Percentiles rank a stretch among this genome's conserved stretches.
These are phyloP conservation scores for Arctostaphylos glauca DNA, from an alignment of 148 eudicot genomes.

Conservation along the genomic window DNA sequence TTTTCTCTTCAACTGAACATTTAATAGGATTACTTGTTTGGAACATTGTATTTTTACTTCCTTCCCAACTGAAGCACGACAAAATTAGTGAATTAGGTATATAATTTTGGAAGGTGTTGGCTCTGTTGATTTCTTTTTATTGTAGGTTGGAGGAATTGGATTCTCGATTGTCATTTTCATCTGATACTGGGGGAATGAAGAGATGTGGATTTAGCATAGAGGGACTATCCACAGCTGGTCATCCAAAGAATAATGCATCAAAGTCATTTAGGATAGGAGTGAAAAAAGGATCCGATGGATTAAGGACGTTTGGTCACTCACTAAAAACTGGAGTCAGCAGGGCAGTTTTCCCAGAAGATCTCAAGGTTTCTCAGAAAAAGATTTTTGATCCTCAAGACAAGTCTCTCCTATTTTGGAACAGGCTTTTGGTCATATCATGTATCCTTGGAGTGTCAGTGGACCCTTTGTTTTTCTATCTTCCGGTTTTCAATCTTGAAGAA, in stretches of 20 bases:
- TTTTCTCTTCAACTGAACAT: not conserved
- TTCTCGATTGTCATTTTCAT: slow-evolving; percentile 29
- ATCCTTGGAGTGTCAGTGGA: slow-evolving; percentile 50
- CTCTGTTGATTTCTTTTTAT: not conserved
- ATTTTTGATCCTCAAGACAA: slow-evolving; percentile 74
- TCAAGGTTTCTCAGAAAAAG: slow-evolving; percentile 44
- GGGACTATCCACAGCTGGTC: slow-evolving; percentile 24
- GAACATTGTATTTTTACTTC: not conserved
- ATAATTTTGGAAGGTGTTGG: not conserved
- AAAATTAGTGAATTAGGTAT: slow-evolving; percentile 13
- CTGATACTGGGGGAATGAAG: slow-evolving; percentile 40
- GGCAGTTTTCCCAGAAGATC: slow-evolving; percentile 65
- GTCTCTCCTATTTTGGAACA: slow-evolving; percentile 54
- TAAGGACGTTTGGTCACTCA: slow-evolving; percentile 45
- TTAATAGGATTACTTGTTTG: not conserved
- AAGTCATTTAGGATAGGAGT: slow-evolving; percentile 42
- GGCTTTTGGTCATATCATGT: slow-evolving; percentile 52
- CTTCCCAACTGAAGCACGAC: not conserved
- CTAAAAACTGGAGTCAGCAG: slow-evolving; percentile 41
- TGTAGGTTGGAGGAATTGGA: slow-evolving; percentile 36
- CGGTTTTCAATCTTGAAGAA: slow-evolving; percentile 28
- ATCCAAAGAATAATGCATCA: slow-evolving; percentile 28
- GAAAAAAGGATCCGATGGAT: slow-evolving; percentile 50
- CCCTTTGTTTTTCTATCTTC: slow-evolving; percentile 64
- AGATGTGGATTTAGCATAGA: slow-evolving; percentile 39